phyloP scores from a whole-genome alignment of 2,329 filamentous ascomycete species.

The Penicillium corylophilum region DNA sequence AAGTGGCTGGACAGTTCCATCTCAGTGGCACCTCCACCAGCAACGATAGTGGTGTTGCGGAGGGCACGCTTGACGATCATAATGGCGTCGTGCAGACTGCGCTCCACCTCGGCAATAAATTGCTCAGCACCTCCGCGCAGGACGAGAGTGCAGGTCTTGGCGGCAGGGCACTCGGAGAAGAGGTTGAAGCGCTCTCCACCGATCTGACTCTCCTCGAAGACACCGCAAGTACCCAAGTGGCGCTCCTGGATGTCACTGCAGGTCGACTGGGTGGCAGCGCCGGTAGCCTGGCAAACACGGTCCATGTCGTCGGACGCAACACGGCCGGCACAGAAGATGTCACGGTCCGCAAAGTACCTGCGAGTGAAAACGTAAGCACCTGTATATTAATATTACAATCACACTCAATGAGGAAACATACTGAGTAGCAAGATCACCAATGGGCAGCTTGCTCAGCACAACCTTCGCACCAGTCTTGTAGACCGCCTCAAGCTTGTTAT shows the following conservation, averaged over 20 bases:
- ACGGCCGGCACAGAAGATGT: constrained; percentile 96
- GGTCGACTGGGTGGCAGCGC: constrained; percentile 88
- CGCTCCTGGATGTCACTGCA: constrained; percentile 90
- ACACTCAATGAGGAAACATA: constrained; percentile 30
- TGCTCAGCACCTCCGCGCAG: constrained; percentile 96
- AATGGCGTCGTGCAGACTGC: constrained; percentile 96
- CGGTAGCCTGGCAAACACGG: constrained; percentile 90
- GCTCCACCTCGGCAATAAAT: constrained; percentile 98
- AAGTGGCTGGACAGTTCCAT: constrained; percentile 97
- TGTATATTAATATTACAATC: not conserved
- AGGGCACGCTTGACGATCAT: constrained; percentile 99
- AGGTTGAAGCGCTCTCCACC: constrained; percentile 98
- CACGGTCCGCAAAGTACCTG: constrained; percentile 88
- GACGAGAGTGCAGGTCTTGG: constrained; percentile 95
- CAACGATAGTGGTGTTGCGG: constrained; percentile 91
- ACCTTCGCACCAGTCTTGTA: constrained; percentile 95
- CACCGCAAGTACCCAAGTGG: constrained; percentile 86
- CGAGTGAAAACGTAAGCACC: not conserved
- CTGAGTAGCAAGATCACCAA: constrained; percentile 95
- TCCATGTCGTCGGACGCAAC: constrained; percentile 91
- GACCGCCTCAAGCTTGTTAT: constrained; percentile 95
- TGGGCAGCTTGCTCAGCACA: constrained; percentile 93
- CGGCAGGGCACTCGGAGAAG: constrained; percentile 91
- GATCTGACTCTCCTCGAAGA: constrained; percentile 94
- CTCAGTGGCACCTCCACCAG: constrained; percentile 89